Evolutionary conservation across 345 rosid species (phyloP).

Genomic region (Draba incana): DNA sequence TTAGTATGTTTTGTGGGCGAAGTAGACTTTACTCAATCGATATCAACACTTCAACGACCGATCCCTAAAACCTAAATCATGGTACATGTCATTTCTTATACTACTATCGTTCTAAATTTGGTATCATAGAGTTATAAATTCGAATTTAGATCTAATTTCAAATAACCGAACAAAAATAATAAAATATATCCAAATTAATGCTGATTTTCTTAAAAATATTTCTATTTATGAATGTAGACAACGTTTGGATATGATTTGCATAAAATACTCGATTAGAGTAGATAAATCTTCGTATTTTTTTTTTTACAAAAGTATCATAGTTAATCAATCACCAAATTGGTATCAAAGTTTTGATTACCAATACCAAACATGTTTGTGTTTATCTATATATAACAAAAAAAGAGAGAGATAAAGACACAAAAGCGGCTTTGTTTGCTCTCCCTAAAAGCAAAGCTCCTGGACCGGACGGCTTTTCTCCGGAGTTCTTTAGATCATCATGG

Average conservation of each 20-base stretch:
- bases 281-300: no score
- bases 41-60: slow-evolving; percentile 11
- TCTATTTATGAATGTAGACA: neutral
- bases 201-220: no score
- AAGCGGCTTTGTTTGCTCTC: neutral
- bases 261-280: neutral
- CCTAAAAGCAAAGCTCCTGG: no score
- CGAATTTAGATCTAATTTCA: neutral
- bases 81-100: neutral
- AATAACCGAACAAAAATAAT: neutral
- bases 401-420: neutral
- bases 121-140: neutral
- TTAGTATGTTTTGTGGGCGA: slow-evolving; percentile 16
- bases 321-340: neutral
- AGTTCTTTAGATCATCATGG: no score
- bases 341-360: neutral
- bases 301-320: no score
- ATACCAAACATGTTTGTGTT: slow-evolving; percentile 25
- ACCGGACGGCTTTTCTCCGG: no score
- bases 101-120: neutral
- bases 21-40: slow-evolving; percentile 15
- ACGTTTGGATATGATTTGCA: neutral
- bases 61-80: slow-evolving; percentile 11
- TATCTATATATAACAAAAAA: slow-evolving; percentile 6
- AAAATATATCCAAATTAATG: neutral